Base-by-base conservation (phyloP, 768 basidiomycete genomes). In the Podaxis sp. region DNA sequence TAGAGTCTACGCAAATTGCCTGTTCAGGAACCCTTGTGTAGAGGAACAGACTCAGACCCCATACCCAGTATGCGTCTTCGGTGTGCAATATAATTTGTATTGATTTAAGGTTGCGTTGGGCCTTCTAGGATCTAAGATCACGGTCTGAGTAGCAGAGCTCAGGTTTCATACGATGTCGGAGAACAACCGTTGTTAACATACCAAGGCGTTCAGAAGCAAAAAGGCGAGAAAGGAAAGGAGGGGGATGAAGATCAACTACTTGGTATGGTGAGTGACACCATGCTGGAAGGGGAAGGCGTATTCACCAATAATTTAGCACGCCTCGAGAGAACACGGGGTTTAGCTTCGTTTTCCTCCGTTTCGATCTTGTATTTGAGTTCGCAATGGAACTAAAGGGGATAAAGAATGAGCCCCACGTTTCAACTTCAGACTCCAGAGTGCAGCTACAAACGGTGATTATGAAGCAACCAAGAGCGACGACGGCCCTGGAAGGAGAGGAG, bases 1-100 rank as follows among this genome's bases (percentile, higher is more conserved):
- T 56, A 56, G 7, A 62, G 24, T 9, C 61, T 62, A 41, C 37
- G 4, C 4, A 59, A 33, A 19, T 33, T 29, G 12, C 25, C 12
- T 1, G 58, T 19, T 40, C 29, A 51, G 12, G 15, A 36, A 50
- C 3, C 17, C 4, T 33, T 33, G 4, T n/a, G 1, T 24, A 49
- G 17, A 19, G 12, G 59, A 11, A 4, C 0, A 15, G 46, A n/a
- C 27, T 40, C 12, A 3, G 17, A 29, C 49, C 13, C 22, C 25
- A 55, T 56, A 62, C 61, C 61, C 61, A 9, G 55, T 62, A n/a
- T 29, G 54, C 36, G 47, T 55, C 24, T 49, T 40, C 25, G 61
- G 54, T 13, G 33, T 50, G 41, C 61, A 62, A 12, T 62, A 62
- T 24, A 62, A 24, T 7, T 62, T 49, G 19, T 56, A 50, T 8